These are phyloP conservation scores for Tetracladium marchalianum DNA, from an alignment of 495 filamentous ascomycete genomes.

Conservation along the genomic window DNA sequence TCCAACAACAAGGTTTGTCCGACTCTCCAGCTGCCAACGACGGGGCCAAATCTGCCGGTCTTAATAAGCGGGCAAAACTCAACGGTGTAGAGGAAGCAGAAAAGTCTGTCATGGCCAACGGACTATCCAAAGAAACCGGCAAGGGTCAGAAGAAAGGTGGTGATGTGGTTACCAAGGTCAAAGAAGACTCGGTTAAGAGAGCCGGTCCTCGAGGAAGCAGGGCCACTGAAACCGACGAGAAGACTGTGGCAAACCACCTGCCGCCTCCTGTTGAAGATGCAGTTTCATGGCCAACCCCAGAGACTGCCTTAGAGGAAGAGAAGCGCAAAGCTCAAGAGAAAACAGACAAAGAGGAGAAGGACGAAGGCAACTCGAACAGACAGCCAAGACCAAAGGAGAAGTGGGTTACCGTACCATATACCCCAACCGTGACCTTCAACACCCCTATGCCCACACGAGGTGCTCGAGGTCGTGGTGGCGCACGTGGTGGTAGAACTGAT, in stretches of 20 bases:
- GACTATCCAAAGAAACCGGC: constrained; percentile 7
- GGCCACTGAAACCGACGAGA: constrained; percentile 38
- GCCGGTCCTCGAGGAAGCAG: constrained; percentile 36
- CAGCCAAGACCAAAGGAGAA: constrained; percentile 57
- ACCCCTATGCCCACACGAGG: constrained; percentile 61
- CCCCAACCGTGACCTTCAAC: constrained; percentile 71
- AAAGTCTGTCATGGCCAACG: constrained; percentile 14
- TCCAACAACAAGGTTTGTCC: background rate
- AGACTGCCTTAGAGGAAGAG: constrained; percentile 63
- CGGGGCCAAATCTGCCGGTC: constrained; percentile 9
- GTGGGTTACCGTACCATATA: constrained; percentile 63
- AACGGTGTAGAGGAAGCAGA: constrained; percentile 15
- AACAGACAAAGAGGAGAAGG: constrained; percentile 56
- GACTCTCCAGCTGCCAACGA: background rate
- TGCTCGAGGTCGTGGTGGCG: constrained; percentile 47
- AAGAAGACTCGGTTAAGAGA: constrained; percentile 32
- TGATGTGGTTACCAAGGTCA: constrained; percentile 37
- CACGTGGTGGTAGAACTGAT: constrained; percentile 38
- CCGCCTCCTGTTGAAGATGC: constrained; percentile 63
- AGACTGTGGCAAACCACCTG: constrained; percentile 23
- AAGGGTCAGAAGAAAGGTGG: constrained; percentile 42
- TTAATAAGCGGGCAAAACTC: constrained; percentile 23
- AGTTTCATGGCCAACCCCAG: constrained; percentile 81
- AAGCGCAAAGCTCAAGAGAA: constrained; percentile 57
- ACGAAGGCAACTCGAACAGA: constrained; percentile 33